Percentiles rank a stretch among this genome's conserved stretches.
Conservation (phyloP, 108 stramenopile species). For the Cyclotella atomus region DNA sequence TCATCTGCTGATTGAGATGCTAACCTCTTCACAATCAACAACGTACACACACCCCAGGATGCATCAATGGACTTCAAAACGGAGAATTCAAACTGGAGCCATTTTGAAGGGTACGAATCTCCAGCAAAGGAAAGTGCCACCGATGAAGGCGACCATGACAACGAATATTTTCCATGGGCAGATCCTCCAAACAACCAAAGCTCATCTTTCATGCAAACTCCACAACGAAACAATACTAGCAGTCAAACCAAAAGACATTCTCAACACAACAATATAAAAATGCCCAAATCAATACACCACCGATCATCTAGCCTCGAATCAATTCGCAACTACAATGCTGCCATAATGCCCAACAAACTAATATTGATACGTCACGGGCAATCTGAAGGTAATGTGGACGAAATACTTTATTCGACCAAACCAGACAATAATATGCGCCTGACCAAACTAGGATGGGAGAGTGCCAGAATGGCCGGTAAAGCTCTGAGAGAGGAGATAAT, state of each 20-base stretch:
- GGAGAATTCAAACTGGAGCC: slow-evolving; percentile 69
- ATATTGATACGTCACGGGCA: slow-evolving; percentile 88
- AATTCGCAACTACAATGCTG: slow-evolving; percentile 69
- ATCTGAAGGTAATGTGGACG: slow-evolving; percentile 82
- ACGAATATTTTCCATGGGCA: slow-evolving; percentile 34
- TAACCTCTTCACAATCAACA: neutral
- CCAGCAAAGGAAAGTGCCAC: neutral
- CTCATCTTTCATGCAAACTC: neutral
- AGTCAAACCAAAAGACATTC: neutral
- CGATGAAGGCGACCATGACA: slow-evolving; percentile 5
- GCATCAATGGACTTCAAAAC: slow-evolving; percentile 61
- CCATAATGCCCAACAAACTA: slow-evolving; percentile 81
- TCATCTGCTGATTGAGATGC: neutral
- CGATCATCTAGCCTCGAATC: slow-evolving; percentile 6
- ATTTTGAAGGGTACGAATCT: slow-evolving; percentile 59
- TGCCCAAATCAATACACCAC: neutral
- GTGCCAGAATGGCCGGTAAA: slow-evolving; percentile 71
- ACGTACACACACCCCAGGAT: slow-evolving; percentile 2
- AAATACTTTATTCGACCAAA: slow-evolving; percentile 71
- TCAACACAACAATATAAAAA: neutral
- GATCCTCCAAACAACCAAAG: slow-evolving; percentile 13
- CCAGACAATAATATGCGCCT: slow-evolving; percentile 88
- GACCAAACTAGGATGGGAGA: slow-evolving; percentile 84
- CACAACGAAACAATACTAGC: neutral
- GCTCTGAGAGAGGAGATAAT: slow-evolving; percentile 65